Conservation (phyloP, 805 yeast genomes). For the Ogataea henricii region DNA sequence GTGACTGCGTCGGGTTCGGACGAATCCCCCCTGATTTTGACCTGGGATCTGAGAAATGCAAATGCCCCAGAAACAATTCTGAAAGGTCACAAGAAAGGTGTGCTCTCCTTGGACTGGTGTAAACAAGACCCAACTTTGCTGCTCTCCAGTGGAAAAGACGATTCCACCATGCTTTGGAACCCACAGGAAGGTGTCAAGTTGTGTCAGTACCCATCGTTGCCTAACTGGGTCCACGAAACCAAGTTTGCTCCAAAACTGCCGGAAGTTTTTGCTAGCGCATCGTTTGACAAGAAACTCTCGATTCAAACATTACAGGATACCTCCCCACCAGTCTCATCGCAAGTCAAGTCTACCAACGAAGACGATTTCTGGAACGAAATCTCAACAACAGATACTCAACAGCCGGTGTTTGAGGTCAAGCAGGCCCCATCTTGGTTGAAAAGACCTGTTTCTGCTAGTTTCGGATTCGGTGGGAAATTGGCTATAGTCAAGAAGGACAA, state of each 20-base stretch:
- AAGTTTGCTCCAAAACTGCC: conserved; percentile 87
- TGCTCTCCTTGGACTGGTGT: conserved; percentile 93
- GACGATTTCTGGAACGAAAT: conserved; percentile 86
- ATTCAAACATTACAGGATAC: conserved; percentile 91
- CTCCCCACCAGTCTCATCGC: conserved; percentile 52
- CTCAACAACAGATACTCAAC: conserved; percentile 66
- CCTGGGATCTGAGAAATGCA: conserved; percentile 95
- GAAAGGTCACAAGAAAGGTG: conserved; percentile 84
- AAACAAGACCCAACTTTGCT: conserved; percentile 73
- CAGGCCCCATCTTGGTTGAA: conserved; percentile 93
- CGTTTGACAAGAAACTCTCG: conserved; percentile 80
- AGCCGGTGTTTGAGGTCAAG: conserved; percentile 66
- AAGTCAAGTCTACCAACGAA: conserved; percentile 50
- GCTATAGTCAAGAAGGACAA: conserved; percentile 49
- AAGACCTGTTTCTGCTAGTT: conserved; percentile 69
- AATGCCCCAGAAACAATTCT: conserved; percentile 82
- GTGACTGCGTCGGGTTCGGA: conserved; percentile 88
- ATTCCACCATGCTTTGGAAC: conserved; percentile 86
- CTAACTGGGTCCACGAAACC: conserved; percentile 92
- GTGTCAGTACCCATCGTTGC: conserved; percentile 87
- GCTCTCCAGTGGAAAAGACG: conserved; percentile 91
- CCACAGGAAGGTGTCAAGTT: conserved; percentile 71
- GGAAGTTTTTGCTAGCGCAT: conserved; percentile 84
- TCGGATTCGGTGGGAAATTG: conserved; percentile 94
- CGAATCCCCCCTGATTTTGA: conserved; percentile 71